Conservation (phyloP, 306 rosid species). For the Glycine tomentella region DNA sequence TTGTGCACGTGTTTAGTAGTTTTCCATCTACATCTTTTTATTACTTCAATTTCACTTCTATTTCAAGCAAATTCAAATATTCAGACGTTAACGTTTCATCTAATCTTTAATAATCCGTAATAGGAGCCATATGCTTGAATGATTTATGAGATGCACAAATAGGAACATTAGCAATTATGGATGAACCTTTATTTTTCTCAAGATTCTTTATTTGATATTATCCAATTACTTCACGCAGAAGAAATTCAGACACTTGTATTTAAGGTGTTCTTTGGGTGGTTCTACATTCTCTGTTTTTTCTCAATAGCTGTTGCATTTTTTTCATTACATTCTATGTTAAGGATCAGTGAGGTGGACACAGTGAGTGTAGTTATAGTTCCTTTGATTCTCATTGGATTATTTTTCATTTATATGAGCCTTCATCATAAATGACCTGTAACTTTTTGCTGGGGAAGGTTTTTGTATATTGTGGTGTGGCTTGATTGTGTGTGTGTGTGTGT, state of each 20-base stretch:
- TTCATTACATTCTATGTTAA: too few relatives aligned
- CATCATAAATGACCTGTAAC: too few relatives aligned
- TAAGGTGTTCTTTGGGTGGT: too few relatives aligned
- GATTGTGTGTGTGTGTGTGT: too few relatives aligned
- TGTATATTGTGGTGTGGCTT: too few relatives aligned
- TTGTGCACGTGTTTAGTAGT: not conserved
- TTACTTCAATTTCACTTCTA: not conserved
- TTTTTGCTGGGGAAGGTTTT: too few relatives aligned
- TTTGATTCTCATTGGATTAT: too few relatives aligned
- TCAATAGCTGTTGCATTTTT: too few relatives aligned
- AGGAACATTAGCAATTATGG: not conserved
- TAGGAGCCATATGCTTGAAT: not conserved
- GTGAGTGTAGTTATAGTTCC: too few relatives aligned
- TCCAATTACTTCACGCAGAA: not conserved
- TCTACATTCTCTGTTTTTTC: too few relatives aligned
- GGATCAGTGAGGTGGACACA: too few relatives aligned
- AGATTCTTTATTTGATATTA: not conserved
- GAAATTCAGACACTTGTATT: not conserved
- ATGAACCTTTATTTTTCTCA: not conserved
- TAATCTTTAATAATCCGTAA: constrained; percentile 1
- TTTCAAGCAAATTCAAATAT: not conserved
- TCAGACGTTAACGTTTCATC: not conserved
- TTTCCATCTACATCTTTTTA: not conserved
- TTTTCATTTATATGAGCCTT: too few relatives aligned
- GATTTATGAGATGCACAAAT: not conserved